Percentiles rank a stretch among this genome's conserved stretches.
These are phyloP conservation scores for Tephrocybe sp. DNA, from an alignment of 768 basidiomycete genomes.

Conservation along the genomic window DNA sequence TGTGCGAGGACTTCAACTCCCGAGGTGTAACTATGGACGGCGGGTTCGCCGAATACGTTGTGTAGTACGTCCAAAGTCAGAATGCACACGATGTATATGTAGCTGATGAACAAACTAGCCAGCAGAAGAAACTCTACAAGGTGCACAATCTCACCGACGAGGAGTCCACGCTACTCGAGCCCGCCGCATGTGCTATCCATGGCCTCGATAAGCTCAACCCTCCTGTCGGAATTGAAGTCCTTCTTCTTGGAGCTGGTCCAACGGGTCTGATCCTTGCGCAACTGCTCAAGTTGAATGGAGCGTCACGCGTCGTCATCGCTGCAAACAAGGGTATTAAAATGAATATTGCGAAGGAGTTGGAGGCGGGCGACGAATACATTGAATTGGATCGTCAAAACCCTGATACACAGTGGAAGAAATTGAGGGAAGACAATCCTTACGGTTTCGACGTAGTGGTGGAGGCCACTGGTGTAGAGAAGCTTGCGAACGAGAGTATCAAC, in stretches of 20 bases:
- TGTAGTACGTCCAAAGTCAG: slow-evolving; percentile 51
- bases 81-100: background rate
- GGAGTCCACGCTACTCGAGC: slow-evolving; percentile 85
- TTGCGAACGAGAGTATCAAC: slow-evolving; percentile 88
- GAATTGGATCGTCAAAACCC: slow-evolving; percentile 79
- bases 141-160: slow-evolving; percentile 85
- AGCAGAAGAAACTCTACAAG: slow-evolving; percentile 78
- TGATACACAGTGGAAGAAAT: slow-evolving; percentile 72
- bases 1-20: slow-evolving; percentile 84
- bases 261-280: slow-evolving; percentile 89
- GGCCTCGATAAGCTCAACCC: slow-evolving; percentile 86
- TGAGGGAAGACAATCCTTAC: slow-evolving; percentile 80
- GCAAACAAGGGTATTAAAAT: slow-evolving; percentile 92
- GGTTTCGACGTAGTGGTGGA: slow-evolving; percentile 83
- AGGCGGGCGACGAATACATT: slow-evolving; percentile 82
- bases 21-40: slow-evolving; percentile 80
- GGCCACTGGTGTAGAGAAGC: slow-evolving; percentile 72
- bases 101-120: slow-evolving; percentile 18
- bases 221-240: slow-evolving; percentile 79
- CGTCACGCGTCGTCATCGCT: slow-evolving; percentile 75
- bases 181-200: slow-evolving; percentile 89
- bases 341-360: slow-evolving; percentile 76
- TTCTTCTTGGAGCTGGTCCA: slow-evolving; percentile 87
- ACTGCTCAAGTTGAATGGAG: slow-evolving; percentile 84
- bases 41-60: slow-evolving; percentile 88